These are phyloP conservation scores for Leccinum proliferum DNA, from an alignment of 1,284 basidiomycete species.

Conservation along the genomic window DNA sequence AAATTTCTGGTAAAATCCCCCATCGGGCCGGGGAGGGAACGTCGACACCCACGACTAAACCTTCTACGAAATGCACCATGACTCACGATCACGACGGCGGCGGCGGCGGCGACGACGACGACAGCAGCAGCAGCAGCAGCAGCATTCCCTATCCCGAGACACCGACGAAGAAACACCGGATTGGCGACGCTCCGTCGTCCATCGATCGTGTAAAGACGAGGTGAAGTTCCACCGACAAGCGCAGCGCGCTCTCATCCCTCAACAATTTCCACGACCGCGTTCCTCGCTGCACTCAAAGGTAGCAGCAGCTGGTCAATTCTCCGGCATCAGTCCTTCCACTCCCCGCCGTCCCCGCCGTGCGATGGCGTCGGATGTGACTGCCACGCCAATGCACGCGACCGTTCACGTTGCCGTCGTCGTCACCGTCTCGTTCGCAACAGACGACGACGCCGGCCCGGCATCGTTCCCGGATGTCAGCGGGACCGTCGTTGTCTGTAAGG, in stretches of 20 bases:
- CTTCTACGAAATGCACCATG: slow-evolving; percentile 21
- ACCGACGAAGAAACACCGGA: slow-evolving; percentile 26
- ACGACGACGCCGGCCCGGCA: slow-evolving; percentile 7
- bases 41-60: slow-evolving; percentile 4
- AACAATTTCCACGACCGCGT: slow-evolving; percentile 11
- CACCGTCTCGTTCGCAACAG: slow-evolving; percentile 13
- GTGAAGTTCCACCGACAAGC: slow-evolving; percentile 11
- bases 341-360: slow-evolving; percentile 14
- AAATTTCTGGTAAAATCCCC: slow-evolving; percentile 10
- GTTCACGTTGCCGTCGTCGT: neutral
- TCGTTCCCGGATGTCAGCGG: slow-evolving; percentile 15
- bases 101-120: neutral
- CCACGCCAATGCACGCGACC: slow-evolving; percentile 2
- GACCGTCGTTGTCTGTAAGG: no score
- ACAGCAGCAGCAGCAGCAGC: neutral
- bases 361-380: neutral
- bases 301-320: neutral
- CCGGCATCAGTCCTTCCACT: slow-evolving; percentile 21
- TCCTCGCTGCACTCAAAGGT: slow-evolving; percentile 16
- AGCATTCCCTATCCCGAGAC: slow-evolving; percentile 19
- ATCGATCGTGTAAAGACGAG: no score
- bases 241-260: neutral
- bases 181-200: neutral
- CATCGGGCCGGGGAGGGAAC: slow-evolving; percentile 1
- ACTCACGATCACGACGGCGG: neutral